These are phyloP conservation scores for Boletus rubroflammeus DNA, from an alignment of 768 basidiomycete species.

Conservation along the genomic window DNA sequence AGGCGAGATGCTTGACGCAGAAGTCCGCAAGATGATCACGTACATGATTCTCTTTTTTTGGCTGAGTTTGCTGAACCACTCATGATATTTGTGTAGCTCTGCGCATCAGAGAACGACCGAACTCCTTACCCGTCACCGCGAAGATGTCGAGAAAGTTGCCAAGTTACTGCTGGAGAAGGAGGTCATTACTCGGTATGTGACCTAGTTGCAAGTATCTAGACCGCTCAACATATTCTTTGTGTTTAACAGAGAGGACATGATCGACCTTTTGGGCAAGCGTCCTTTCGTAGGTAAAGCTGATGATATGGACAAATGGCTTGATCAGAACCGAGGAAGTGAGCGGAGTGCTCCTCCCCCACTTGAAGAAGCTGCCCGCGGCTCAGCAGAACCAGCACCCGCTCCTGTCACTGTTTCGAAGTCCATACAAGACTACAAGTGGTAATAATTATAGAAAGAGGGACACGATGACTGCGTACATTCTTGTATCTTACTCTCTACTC, in stretches of 20 bases:
- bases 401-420: slow-evolving; percentile 46
- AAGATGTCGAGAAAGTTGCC: slow-evolving; percentile 92
- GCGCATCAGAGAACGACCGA: slow-evolving; percentile 83
- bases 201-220: neutral
- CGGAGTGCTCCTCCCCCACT: slow-evolving; percentile 65
- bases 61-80: slow-evolving; percentile 1
- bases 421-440: slow-evolving; percentile 30
- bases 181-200: slow-evolving; percentile 80
- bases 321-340: slow-evolving; percentile 61
- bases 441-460: slow-evolving; percentile 3
- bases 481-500: slow-evolving; percentile 35
- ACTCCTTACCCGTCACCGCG: slow-evolving; percentile 75
- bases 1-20: slow-evolving; percentile 84
- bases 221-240: neutral
- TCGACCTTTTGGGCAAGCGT: slow-evolving; percentile 73
- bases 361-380: slow-evolving; percentile 43
- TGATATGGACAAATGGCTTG: slow-evolving; percentile 98
- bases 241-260: slow-evolving; percentile 76
- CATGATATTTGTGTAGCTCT: slow-evolving; percentile 36
- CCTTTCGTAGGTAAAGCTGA: slow-evolving; percentile 76
- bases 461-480: slow-evolving; percentile 1
- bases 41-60: slow-evolving; percentile 31
- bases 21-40: slow-evolving; percentile 96
- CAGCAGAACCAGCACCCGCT: slow-evolving; percentile 41
- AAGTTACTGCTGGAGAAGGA: slow-evolving; percentile 89